Conservation (phyloP, 108 stramenopile species). For the Pseudonitzschia pungens region DNA sequence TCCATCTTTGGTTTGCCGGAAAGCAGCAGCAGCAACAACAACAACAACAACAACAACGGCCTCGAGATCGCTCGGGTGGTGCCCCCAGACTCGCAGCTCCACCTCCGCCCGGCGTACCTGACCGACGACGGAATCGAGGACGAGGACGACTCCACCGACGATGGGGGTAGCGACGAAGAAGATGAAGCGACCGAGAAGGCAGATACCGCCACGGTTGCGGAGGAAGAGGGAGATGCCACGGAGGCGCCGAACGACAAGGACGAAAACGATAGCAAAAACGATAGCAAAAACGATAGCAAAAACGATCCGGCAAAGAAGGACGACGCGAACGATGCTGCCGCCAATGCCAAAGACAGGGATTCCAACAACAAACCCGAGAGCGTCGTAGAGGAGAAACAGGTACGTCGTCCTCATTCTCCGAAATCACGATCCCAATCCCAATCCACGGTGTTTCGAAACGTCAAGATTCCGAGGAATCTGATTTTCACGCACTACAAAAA, state of each 20-base stretch:
- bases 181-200: not conserved
- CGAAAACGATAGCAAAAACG: too few relatives aligned
- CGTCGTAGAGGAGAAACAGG: not conserved
- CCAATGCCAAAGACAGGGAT: not conserved
- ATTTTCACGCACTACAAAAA: conserved; percentile 74
- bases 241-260: too few relatives aligned
- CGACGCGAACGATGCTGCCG: not conserved
- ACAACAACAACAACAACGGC: not conserved
- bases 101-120: conserved; percentile 10
- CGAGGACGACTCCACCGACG: not conserved
- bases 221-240: not conserved
- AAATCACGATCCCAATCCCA: not conserved
- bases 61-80: too few relatives aligned
- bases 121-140: conserved; percentile 6
- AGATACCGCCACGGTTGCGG: not conserved
- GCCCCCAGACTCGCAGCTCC: not conserved
- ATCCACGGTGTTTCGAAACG: not conserved
- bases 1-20: not conserved
- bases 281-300: too few relatives aligned
- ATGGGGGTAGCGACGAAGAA: not conserved
- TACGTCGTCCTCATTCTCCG: not conserved
- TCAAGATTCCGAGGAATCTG: conserved; percentile 57
- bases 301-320: not conserved
- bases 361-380: too few relatives aligned
- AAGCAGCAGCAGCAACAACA: not conserved